Percentiles rank a stretch among this genome's conserved stretches.
phyloP scores from a whole-genome alignment of 805 yeast genomes.

The Wickerhamomyces mucosus region DNA sequence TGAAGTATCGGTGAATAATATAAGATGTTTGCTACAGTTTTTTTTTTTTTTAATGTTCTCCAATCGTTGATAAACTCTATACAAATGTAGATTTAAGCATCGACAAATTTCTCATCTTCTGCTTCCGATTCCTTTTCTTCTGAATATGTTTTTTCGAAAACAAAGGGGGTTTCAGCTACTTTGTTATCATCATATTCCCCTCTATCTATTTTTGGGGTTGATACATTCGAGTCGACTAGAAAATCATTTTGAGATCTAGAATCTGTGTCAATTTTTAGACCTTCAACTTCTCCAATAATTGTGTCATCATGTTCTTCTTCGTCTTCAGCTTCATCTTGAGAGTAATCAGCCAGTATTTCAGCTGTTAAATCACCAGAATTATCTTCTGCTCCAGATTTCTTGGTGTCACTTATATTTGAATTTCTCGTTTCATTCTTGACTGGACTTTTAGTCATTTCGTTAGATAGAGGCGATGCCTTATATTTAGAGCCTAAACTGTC shows the following conservation, averaged over 20 bases:
- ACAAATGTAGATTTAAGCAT: constrained; percentile 8
- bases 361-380: constrained; percentile 6
- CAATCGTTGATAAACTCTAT: too few species aligned
- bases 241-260: constrained; percentile 11
- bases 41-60: too few species aligned
- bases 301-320: constrained; percentile 4
- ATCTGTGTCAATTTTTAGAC: constrained; percentile 7
- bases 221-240: not conserved
- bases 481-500: constrained; percentile 2
- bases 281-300: constrained; percentile 2
- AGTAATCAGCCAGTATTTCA: constrained; percentile 11
- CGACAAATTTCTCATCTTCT: constrained; percentile 12
- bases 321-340: constrained; percentile 8
- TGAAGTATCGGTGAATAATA: too few species aligned
- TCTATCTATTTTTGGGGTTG: not conserved
- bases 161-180: not conserved
- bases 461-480: constrained; percentile 12
- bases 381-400: constrained; percentile 1
- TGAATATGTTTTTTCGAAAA: not conserved
- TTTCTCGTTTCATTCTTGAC: not conserved
- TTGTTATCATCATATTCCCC: not conserved
- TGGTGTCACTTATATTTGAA: not conserved
- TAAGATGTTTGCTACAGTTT: too few species aligned
- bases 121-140: constrained; percentile 1
- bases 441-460: constrained; percentile 3